phyloP scores from a whole-genome alignment of 2,329 filamentous ascomycete species.

The Fusarium penzigii region DNA sequence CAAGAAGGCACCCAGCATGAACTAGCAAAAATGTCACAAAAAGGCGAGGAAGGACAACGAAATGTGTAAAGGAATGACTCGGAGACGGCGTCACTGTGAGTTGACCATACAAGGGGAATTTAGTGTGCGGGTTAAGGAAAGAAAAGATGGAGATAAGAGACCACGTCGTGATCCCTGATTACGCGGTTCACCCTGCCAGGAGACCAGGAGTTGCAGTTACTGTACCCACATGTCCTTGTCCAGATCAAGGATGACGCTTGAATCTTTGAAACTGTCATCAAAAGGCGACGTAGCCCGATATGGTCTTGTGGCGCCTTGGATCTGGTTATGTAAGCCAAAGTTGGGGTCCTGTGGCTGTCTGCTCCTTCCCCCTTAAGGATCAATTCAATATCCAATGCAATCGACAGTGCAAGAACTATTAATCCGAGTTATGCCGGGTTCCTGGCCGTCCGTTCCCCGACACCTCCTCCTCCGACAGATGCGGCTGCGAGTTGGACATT shows the following conservation, averaged over 20 bases:
- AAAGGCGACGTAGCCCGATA: background rate
- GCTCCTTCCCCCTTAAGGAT: background rate
- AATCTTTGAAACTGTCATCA: background rate
- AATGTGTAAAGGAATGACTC: background rate
- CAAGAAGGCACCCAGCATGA: slow-evolving; percentile 7
- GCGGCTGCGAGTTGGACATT: no score
- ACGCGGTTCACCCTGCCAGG: background rate
- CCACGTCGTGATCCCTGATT: background rate
- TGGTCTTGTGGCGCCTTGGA: background rate
- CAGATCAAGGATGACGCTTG: background rate
- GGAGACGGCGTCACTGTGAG: background rate
- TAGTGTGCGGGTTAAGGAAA: background rate
- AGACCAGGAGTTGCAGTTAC: no score
- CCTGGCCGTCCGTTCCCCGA: background rate
- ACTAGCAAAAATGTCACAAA: background rate
- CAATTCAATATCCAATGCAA: background rate
- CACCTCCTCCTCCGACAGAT: background rate
- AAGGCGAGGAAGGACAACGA: slow-evolving; percentile 2
- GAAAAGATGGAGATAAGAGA: background rate
- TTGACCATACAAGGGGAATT: background rate
- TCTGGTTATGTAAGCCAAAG: background rate
- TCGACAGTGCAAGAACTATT: background rate
- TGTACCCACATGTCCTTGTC: no score
- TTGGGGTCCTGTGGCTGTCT: background rate
- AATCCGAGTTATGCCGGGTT: background rate